Conservation (phyloP, 2,329 filamentous ascomycete genomes). For the Monosporascus ibericus region DNA sequence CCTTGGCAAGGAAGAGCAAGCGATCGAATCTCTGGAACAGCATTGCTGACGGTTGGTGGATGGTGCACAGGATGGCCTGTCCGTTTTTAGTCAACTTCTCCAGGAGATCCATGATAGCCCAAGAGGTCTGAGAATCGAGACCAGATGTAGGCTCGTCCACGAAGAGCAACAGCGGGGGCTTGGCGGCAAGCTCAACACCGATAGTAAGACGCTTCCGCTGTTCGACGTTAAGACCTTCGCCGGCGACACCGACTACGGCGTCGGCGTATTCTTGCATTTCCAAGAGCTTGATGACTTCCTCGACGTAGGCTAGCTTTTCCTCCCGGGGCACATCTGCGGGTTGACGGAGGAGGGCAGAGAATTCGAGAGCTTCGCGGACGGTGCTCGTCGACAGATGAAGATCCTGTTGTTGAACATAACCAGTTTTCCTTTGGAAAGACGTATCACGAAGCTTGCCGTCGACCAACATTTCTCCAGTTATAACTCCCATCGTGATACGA, state of each 20-base stretch:
- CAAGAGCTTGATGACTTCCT: constrained; percentile 83
- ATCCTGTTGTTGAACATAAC: constrained; percentile 91
- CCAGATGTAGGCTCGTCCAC: constrained; percentile 93
- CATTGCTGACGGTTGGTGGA: constrained; percentile 94
- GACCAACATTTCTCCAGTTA: constrained; percentile 73
- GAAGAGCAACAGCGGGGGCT: constrained; percentile 83
- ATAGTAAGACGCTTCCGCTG: constrained; percentile 78
- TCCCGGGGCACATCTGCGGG: constrained; percentile 63
- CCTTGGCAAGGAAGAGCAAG: constrained; percentile 69
- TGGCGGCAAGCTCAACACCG: constrained; percentile 91
- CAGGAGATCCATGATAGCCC: constrained; percentile 82
- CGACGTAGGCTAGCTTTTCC: constrained; percentile 83
- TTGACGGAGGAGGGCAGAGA: constrained; percentile 80
- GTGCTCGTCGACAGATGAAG: constrained; percentile 79
- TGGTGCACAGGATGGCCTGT: constrained; percentile 92
- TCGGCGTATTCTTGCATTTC: constrained; percentile 90
- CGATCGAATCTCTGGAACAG: constrained; percentile 88
- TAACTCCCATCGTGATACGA: constrained; percentile 82
- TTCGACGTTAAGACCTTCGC: constrained; percentile 73
- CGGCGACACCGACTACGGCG: constrained; percentile 83
- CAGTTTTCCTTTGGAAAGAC: constrained; percentile 87
- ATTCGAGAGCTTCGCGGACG: constrained; percentile 80
- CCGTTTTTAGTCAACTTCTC: constrained; percentile 86
- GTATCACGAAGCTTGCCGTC: constrained; percentile 62
- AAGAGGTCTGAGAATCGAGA: constrained; percentile 87